Base-by-base conservation (phyloP, 257 asterid species). In the Gardenia jasminoides region DNA sequence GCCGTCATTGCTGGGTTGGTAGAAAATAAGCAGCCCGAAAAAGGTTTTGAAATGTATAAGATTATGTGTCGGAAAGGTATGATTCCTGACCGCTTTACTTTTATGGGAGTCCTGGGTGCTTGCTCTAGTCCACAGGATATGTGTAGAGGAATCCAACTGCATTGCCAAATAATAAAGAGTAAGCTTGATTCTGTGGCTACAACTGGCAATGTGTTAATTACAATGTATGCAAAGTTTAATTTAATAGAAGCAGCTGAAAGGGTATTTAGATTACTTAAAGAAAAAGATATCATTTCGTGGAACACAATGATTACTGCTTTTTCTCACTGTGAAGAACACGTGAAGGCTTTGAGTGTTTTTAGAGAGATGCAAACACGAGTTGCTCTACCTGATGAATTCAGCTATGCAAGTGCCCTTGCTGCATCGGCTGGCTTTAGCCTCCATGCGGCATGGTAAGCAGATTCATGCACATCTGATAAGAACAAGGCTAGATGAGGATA, bases 61-160 rank as follows among this genome's bases (percentile, higher is more conserved):
- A 52, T 70, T 76, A 85, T 91, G 89, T 77, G 85, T 76, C 78
- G 28, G 54, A 82, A 67, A 13, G 94, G 93, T 69, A 71, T 90
- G 62, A 72, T 89, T 79, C 97, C 97, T 4, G 97, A 93, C 83
- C 80, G 89, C 65, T 91, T 93, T 83, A 90, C 96, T 65, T 91
- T 88, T 80, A 90, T 88, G 24, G 98, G 94, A 58, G 66, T 93
- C 65, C 71, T 93, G 31, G 91, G 93, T 72, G 47, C 78, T 28
- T 84, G 86, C 82, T 80, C 80, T 70, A 80, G 84, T 41, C 36
- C 73, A 3, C 80, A 81, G 76, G 83, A 85, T 82, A 76, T 85
- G 74, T 78, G 86, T 58, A 80, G 78, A 73, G 86, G 87, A 61
- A 83, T 79, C 84, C 90, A 88, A 79, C 68, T 90, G 78, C 98